phyloP scores from a whole-genome alignment of 257 asterid genomes.

The Solanum pimpinellifolium region DNA sequence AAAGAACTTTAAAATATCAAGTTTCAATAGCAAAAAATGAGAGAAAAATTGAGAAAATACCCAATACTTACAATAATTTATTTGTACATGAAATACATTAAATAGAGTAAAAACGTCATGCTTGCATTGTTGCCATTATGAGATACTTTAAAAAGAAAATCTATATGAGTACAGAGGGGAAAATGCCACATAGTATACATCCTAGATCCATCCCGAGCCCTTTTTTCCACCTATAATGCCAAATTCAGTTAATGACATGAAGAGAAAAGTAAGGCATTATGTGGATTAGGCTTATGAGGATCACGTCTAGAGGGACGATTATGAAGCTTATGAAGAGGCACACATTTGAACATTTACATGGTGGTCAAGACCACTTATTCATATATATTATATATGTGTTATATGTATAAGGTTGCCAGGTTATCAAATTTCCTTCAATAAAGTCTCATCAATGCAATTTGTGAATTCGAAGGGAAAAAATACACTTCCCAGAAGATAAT shows the following conservation, averaged over 20 bases:
- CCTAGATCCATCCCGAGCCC: background rate
- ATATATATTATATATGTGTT: background rate
- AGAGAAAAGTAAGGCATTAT: background rate
- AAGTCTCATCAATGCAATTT: background rate
- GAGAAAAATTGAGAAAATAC: background rate
- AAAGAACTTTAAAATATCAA: background rate
- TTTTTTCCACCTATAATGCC: background rate
- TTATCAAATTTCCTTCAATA: background rate
- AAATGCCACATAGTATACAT: background rate
- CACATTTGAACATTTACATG: background rate
- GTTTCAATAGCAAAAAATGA: background rate
- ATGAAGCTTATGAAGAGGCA: background rate
- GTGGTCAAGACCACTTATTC: background rate
- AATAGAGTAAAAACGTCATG: background rate
- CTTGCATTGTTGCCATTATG: background rate
- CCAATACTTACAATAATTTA: background rate
- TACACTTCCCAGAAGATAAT: background rate
- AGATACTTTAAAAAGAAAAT: background rate
- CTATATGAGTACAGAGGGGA: background rate
- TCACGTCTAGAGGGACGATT: background rate
- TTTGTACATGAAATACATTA: background rate
- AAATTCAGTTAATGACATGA: background rate
- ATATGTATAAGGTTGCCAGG: background rate
- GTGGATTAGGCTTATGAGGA: background rate
- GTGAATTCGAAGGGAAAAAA: background rate